Base-by-base conservation (phyloP, 345 rosid genomes). In the Dipteronia dyeriana region DNA sequence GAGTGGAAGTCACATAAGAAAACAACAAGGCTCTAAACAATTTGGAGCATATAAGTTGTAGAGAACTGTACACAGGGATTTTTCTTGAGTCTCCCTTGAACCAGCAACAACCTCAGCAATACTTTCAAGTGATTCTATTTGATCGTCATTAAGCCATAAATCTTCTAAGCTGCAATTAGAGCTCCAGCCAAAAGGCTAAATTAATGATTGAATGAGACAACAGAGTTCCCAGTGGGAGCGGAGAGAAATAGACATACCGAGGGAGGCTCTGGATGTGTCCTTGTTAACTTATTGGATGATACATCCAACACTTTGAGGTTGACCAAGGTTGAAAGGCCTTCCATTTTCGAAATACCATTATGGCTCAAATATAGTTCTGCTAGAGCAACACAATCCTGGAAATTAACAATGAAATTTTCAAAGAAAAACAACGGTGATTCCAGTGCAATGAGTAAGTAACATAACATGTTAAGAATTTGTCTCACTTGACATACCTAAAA, bases 281-380 rank as follows among this genome's bases (percentile, higher is more conserved):
- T 92, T 59, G 85, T 85, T 70, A 97, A 87, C 87, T 97, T 94
- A 86, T 97, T 97, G 77, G 95, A 90, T 0, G 97, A 91, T 73
- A 92, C 89, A 53, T 91, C 99, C 64, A 97, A 68, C 63, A 97
- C 93, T 62, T 79, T 87, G 31, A 94, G 94, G 79, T 92, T 90
- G 76, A 86, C 92, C 87, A 94, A 83, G 59, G 85, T 79, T 43
- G 92, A 88, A 71, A 97, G 78, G 68, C 97, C 98, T 84, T 97
- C 97, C 98, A 91, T 92, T 85, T 91, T 88, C 34, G 89, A 70
- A 64, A 96, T 91, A 66, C 99, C 98, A 74, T 96, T 96, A 81
- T 96, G 98, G 86, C 98, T 96, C 84, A 96, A 84, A 85, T 96
- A 96, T 39, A 96, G 85, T 80, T 96, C 99, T 84, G 92, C 97